Conservation (phyloP, 2,329 filamentous ascomycete species). For the Penicillium sp. region DNA sequence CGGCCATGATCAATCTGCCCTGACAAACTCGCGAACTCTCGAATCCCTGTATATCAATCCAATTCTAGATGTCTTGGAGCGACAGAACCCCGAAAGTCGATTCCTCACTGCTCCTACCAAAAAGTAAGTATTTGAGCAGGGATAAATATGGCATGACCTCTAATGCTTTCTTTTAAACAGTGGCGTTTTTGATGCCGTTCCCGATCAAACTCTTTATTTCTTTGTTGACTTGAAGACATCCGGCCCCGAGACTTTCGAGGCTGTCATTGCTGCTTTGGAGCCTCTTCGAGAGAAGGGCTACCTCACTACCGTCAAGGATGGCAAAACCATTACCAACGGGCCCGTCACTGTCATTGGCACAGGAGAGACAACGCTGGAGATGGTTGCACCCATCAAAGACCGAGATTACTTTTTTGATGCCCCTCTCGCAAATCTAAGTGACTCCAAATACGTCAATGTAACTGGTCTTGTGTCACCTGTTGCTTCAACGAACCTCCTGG, state of each 20-base stretch:
- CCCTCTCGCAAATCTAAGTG: conserved; percentile 48
- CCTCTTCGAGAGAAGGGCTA: conserved; percentile 56
- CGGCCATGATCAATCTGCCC: conserved; percentile 55
- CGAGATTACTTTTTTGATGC: conserved; percentile 63
- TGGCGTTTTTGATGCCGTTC: conserved; percentile 60
- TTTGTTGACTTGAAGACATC: conserved; percentile 65
- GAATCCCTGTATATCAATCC: conserved; percentile 60
- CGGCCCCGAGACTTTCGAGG: conserved; percentile 55
- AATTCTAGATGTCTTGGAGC: conserved; percentile 55
- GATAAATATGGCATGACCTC: neutral
- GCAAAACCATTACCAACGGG: conserved; percentile 46
- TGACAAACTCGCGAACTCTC: conserved; percentile 55
- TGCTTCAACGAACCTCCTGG: conserved; percentile 53
- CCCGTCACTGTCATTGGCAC: conserved; percentile 64
- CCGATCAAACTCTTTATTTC: conserved; percentile 60
- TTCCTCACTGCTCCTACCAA: conserved; percentile 51
- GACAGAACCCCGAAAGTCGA: conserved; percentile 55
- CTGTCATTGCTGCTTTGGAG: conserved; percentile 56
- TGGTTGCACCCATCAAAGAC: conserved; percentile 47
- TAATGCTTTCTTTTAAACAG: conserved; percentile 21
- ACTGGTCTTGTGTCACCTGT: conserved; percentile 53
- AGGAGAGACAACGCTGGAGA: conserved; percentile 53
- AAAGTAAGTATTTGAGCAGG: conserved; percentile 40
- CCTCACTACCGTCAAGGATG: conserved; percentile 52
- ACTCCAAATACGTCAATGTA: conserved; percentile 45